Percentiles rank a stretch among this genome's conserved stretches.
Evolutionary conservation across 441 rosid species (phyloP).

Genomic region (Geranium incanum): DNA sequence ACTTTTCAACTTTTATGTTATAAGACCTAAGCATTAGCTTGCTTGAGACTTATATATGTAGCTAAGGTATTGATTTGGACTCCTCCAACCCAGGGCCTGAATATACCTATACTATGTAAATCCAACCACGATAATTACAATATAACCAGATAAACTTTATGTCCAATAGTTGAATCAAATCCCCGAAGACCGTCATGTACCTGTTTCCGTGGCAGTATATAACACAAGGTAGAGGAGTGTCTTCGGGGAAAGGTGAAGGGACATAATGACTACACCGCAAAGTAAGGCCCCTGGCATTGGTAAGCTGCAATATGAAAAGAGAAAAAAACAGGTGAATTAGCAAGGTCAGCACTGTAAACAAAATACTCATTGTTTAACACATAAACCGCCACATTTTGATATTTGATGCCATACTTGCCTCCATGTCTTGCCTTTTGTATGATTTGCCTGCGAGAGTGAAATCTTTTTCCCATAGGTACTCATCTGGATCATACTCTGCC

Average conservation of each 20-base stretch:
- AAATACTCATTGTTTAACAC: background rate
- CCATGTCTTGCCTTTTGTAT: constrained; percentile 80
- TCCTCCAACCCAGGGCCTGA: too few species aligned
- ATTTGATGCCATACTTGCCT: constrained; percentile 16
- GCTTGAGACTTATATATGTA: too few species aligned
- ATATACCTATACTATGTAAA: background rate
- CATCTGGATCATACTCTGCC: constrained; percentile 92
- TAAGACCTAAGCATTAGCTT: too few species aligned
- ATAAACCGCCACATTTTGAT: background rate
- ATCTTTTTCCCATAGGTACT: constrained; percentile 81
- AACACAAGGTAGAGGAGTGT: constrained; percentile 86
- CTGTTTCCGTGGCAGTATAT: constrained; percentile 97
- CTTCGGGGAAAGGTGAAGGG: constrained; percentile 59
- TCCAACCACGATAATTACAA: background rate
- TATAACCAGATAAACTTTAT: background rate
- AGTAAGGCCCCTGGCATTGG: constrained; percentile 66
- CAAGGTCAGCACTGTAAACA: constrained; percentile 16
- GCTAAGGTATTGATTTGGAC: too few species aligned
- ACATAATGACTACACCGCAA: constrained; percentile 82
- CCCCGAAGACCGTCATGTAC: constrained; percentile 26
- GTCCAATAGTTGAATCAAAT: background rate
- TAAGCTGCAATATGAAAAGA: constrained; percentile 48
- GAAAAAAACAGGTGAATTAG: constrained; percentile 15
- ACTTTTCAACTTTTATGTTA: too few species aligned
- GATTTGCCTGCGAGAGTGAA: constrained; percentile 74